Evolutionary conservation across 169 alveolate genomes (phyloP).

Genomic region (Cryptosporidium bovis): DNA sequence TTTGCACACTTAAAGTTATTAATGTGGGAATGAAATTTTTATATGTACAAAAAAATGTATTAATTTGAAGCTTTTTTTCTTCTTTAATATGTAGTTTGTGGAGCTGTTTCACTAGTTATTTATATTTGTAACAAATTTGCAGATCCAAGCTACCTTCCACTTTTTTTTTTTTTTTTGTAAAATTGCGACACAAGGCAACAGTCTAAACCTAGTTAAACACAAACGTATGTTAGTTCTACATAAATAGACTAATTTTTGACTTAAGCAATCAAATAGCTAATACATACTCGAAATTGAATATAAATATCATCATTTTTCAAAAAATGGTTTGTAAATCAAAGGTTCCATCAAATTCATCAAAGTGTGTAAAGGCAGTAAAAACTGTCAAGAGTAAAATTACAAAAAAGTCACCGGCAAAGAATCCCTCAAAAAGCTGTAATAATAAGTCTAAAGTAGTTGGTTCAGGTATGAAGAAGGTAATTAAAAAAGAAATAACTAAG

Average conservation of each 20-base stretch:
- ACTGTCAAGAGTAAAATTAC: neutral
- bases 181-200: conserved; percentile 26
- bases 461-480: conserved; percentile 58
- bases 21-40: no score
- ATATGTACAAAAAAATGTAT: no score
- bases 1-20: no score
- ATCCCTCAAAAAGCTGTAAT: neutral
- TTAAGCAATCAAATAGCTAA: neutral
- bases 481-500: conserved; percentile 36
- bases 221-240: neutral
- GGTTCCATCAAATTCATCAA: neutral
- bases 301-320: neutral
- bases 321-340: conserved; percentile 43
- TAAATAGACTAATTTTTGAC: neutral
- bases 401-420: neutral
- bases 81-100: no score
- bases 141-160: no score
- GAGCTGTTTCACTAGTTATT: no score
- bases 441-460: conserved; percentile 12
- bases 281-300: neutral
- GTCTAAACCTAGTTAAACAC: conserved; percentile 11
- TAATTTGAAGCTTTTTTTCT: no score
- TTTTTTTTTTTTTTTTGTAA: conserved; percentile 7
- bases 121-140: no score
- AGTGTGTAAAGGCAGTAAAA: no score